phyloP scores from a whole-genome alignment of 2,329 filamentous ascomycete genomes.

The Exophiala lecanii-corni region DNA sequence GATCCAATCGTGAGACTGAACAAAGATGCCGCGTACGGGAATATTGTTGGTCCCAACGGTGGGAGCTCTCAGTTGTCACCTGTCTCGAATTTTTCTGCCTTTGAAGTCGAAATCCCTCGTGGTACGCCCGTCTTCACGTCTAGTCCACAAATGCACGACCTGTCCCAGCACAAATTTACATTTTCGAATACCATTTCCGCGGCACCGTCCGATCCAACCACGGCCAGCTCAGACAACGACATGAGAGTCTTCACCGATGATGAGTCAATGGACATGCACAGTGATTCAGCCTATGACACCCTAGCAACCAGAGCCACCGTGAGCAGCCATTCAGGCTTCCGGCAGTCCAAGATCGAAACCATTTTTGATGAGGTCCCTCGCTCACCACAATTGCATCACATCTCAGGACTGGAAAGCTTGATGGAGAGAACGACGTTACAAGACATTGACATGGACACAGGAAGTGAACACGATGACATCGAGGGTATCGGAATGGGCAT shows the following conservation, averaged over 20 bases:
- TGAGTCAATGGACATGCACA: conserved; percentile 57
- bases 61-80: conserved; percentile 27
- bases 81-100: conserved; percentile 28
- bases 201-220: conserved; percentile 53
- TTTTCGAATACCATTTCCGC: conserved; percentile 50
- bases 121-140: conserved; percentile 25
- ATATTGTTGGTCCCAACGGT: conserved; percentile 18
- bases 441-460: conserved; percentile 9
- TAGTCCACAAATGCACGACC: conserved; percentile 18
- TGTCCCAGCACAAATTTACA: conserved; percentile 16
- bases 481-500: conserved; percentile 21
- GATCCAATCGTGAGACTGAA: conserved; percentile 25
- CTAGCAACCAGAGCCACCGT: conserved; percentile 56
- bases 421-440: conserved; percentile 22
- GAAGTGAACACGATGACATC: conserved; percentile 20
- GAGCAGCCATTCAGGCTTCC: conserved; percentile 48
- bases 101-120: conserved; percentile 28
- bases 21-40: conserved; percentile 23
- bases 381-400: not conserved
- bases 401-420: conserved; percentile 14
- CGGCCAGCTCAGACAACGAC: conserved; percentile 58
- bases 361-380: conserved; percentile 52
- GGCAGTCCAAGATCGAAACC: conserved; percentile 57
- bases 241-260: conserved; percentile 55
- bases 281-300: conserved; percentile 60